phyloP scores from a whole-genome alignment of 805 yeast species.

The Barnettozyma wickerhamii region DNA sequence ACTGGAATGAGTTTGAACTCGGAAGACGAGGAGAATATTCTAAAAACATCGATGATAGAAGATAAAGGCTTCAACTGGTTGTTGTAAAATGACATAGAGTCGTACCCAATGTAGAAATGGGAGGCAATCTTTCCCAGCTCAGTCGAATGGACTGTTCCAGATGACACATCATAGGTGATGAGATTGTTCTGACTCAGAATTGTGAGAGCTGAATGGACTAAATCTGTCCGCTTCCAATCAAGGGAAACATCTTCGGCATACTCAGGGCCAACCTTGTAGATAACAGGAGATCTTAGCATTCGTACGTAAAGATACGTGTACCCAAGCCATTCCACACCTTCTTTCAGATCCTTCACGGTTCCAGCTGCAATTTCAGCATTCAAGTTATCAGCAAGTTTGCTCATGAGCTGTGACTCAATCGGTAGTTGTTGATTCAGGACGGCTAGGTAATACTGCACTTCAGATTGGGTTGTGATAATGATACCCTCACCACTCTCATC shows the following conservation, averaged over 20 bases:
- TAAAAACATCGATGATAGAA: slow-evolving; percentile 67
- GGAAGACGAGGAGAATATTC: slow-evolving; percentile 73
- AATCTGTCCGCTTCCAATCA: slow-evolving; percentile 52
- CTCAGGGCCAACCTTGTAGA: slow-evolving; percentile 73
- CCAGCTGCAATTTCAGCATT: slow-evolving; percentile 89
- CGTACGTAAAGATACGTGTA: slow-evolving; percentile 76
- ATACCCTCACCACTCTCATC: slow-evolving; percentile 93
- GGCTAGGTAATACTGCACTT: slow-evolving; percentile 84
- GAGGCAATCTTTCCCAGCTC: slow-evolving; percentile 85
- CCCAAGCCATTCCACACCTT: slow-evolving; percentile 78
- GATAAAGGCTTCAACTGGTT: slow-evolving; percentile 59
- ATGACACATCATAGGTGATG: slow-evolving; percentile 48
- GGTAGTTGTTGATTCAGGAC: slow-evolving; percentile 89
- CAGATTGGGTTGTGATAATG: slow-evolving; percentile 81
- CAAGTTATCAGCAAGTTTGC: slow-evolving; percentile 63
- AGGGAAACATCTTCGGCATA: slow-evolving; percentile 48
- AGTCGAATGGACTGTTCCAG: slow-evolving; percentile 49
- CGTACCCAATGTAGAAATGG: slow-evolving; percentile 73
- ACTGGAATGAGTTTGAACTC: slow-evolving; percentile 85
- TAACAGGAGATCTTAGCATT: slow-evolving; percentile 65
- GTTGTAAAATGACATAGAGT: slow-evolving; percentile 66
- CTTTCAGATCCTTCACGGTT: slow-evolving; percentile 50
- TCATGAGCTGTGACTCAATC: slow-evolving; percentile 81
- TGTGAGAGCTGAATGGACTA: slow-evolving; percentile 73
- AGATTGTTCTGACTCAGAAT: slow-evolving; percentile 54